Evolutionary conservation across 2,329 filamentous ascomycete species (phyloP).

Genomic region (Colletotrichum lupini): DNA sequence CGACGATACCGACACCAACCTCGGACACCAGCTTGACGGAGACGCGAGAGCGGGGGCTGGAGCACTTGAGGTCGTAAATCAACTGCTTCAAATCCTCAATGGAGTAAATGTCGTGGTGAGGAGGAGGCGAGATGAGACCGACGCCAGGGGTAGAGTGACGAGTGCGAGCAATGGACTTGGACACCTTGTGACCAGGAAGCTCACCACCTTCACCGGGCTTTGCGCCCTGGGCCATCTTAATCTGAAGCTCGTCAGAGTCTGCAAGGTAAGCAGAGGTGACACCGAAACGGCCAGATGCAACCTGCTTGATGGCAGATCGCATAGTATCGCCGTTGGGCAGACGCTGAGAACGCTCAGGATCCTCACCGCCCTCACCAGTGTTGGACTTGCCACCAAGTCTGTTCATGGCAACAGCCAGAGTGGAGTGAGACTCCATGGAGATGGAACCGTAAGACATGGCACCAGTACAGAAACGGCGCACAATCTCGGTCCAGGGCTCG

Average conservation of each 20-base stretch:
- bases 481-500: constrained; percentile 98
- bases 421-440: constrained; percentile 98
- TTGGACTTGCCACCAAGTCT: constrained; percentile 96
- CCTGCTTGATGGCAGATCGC: constrained; percentile 97
- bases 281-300: constrained; percentile 95
- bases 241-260: constrained; percentile 95
- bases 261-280: constrained; percentile 95
- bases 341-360: constrained; percentile 87
- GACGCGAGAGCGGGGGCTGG: constrained; percentile 89
- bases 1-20: constrained; percentile 96
- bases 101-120: constrained; percentile 98
- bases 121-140: constrained; percentile 93
- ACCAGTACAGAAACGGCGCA: constrained; percentile 94
- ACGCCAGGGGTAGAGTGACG: constrained; percentile 97
- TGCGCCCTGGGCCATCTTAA: constrained; percentile 99
- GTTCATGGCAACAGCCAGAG: constrained; percentile 96
- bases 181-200: constrained; percentile 96
- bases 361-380: constrained; percentile 96
- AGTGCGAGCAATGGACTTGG: constrained; percentile 91
- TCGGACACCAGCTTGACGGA: constrained; percentile 98
- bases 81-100: constrained; percentile 98
- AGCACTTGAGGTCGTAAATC: constrained; percentile 97
- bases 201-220: constrained; percentile 99
- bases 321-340: constrained; percentile 95
- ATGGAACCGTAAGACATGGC: constrained; percentile 99